Conservation (phyloP, 208 protist species). For the Herpetomonas muscarum region DNA sequence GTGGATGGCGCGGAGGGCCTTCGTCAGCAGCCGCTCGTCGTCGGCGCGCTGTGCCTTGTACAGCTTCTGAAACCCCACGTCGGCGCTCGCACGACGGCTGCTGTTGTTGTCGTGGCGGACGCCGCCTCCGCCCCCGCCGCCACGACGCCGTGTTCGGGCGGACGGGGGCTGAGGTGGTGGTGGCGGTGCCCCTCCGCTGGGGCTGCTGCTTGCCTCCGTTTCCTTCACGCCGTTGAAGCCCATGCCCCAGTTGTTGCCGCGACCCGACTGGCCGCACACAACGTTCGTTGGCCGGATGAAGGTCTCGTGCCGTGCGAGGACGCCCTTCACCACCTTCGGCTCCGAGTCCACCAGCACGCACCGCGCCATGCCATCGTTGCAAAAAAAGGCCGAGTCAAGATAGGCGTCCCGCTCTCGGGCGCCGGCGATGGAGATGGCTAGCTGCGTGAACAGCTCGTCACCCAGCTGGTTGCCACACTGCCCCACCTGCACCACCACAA, state of each 20-base stretch:
- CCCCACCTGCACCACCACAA: constrained; percentile 76
- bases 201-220: background rate
- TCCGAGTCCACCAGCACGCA: constrained; percentile 83
- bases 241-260: constrained; percentile 85
- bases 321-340: constrained; percentile 79
- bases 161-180: constrained; percentile 1
- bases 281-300: constrained; percentile 67
- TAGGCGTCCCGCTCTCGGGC: background rate
- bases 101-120: constrained; percentile 22
- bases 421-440: constrained; percentile 25
- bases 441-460: constrained; percentile 75
- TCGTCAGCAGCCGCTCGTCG: constrained; percentile 47
- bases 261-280: constrained; percentile 70
- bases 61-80: constrained; percentile 48
- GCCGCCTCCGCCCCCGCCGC: background rate
- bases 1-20: constrained; percentile 69
- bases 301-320: constrained; percentile 45
- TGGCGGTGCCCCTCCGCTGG: no score
- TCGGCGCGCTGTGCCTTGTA: constrained; percentile 55
- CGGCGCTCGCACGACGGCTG: constrained; percentile 35
- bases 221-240: constrained; percentile 72
- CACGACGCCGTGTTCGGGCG: background rate
- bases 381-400: constrained; percentile 44
- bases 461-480: constrained; percentile 89
- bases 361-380: constrained; percentile 60